A percentile compares a stretch with the other conserved stretches of the same genome.
These are phyloP conservation scores for Arthonia radiata DNA, from an alignment of 495 filamentous ascomycete species.

Conservation along the genomic window DNA sequence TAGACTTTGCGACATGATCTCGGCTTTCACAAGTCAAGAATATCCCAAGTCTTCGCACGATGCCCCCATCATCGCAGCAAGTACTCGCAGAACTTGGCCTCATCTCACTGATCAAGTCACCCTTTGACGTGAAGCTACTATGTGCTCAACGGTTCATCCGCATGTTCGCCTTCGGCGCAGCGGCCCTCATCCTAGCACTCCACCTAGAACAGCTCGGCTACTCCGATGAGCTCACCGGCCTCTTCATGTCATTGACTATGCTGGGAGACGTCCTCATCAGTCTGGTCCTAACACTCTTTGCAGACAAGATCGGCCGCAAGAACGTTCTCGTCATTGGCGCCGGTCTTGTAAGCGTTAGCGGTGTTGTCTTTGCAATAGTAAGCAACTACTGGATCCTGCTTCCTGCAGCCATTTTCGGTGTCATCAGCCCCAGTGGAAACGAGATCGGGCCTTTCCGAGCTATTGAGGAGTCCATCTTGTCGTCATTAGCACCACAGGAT, in stretches of 20 bases:
- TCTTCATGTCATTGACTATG: conserved; percentile 74
- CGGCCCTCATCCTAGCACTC: conserved; percentile 47
- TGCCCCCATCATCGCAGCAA: conserved; percentile 1
- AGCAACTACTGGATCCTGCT: conserved; percentile 55
- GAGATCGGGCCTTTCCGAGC: conserved; percentile 67
- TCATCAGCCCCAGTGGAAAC: conserved; percentile 61
- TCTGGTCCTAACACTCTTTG: conserved; percentile 47
- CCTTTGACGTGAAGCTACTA: conserved; percentile 44
- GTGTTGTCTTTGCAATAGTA: conserved; percentile 38
- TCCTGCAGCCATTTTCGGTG: conserved; percentile 48
- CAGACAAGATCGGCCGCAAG: conserved; percentile 47
- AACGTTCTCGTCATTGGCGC: conserved; percentile 45
- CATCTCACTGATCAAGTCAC: conserved; percentile 22
- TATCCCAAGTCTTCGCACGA: too few relatives aligned
- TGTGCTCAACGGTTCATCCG: conserved; percentile 52
- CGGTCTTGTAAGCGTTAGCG: conserved; percentile 38
- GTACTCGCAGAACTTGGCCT: conserved; percentile 13
- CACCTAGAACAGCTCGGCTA: conserved; percentile 40
- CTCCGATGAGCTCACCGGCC: conserved; percentile 46
- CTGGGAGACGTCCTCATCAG: conserved; percentile 59
- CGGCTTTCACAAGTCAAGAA: too few relatives aligned
- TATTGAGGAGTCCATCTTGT: conserved; percentile 61
- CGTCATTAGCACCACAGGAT: conserved; percentile 38
- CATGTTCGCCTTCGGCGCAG: conserved; percentile 55
- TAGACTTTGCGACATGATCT: too few relatives aligned